Evolutionary conservation across 768 basidiomycete genomes (phyloP), one percentile per base, ranked within the genome.

Genomic region (Suillus clintonianus): DNA sequence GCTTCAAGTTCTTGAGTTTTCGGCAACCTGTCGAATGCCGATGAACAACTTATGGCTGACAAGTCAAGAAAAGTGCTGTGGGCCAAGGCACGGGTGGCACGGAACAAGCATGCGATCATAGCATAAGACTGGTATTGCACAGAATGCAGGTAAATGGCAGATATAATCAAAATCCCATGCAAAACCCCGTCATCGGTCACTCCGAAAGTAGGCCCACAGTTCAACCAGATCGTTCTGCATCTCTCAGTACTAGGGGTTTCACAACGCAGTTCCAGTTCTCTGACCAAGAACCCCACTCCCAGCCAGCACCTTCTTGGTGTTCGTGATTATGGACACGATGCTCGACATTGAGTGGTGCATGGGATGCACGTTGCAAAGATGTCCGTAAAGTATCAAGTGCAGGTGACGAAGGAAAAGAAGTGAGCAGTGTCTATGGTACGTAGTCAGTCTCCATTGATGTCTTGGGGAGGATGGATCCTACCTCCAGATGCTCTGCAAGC

Each of bases 181-280:
- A 37, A 39, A 13, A 22, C 15, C 8, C 41, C 22, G 2, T 11
- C 14, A n/a, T 8, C 11, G 11, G 22, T 42, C 24, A 14, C 11
- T 50, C 27, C 17, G 4, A 36, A 5, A 27, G 14, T 39, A 27
- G 24, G 41, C 24, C 4, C 5, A 34, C 30, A 5, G 11, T 37
- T 57, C 58, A 75, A 55, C 70, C 67, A 47, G 69, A 66, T 22
- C 66, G 67, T 55, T 64, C 67, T 36, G 70, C 76, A 53, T 79
- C 76, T 34, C 61, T 70, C 59, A 81, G 61, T 27, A 85, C 69
- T 39, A 94, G 71, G 17, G 91, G 92, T 70, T 80, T 80, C 59
- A 97, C 80, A 22, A 85, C 79, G 50, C 77, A 79, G 57, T 85
- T 83, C 95, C 95, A 98, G 69, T 95, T 95, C 60, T 94, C 87